A percentile compares a stretch with the other conserved stretches of the same genome.
These are phyloP conservation scores for Chaetomium strumarium DNA, from an alignment of 2,329 filamentous ascomycete species.

Conservation along the genomic window DNA sequence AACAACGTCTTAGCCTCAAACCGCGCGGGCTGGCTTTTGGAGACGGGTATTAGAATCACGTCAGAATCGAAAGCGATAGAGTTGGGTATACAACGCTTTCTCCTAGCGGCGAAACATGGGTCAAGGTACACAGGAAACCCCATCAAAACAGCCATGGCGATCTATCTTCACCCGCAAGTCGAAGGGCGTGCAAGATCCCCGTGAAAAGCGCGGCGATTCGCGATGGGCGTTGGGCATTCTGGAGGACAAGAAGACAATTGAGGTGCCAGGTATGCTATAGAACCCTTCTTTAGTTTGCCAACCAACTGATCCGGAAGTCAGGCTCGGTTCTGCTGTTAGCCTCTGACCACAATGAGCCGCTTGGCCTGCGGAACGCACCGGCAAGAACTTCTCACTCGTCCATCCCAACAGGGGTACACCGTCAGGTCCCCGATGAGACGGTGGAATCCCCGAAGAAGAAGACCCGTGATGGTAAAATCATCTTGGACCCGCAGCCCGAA, in stretches of 20 bases:
- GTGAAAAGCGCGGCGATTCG: conserved; percentile 6
- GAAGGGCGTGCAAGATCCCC: neutral
- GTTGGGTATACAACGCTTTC: neutral
- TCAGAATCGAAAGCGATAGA: too few relatives aligned
- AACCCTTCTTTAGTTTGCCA: neutral
- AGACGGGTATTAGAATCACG: too few relatives aligned
- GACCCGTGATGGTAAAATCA: conserved; percentile 74
- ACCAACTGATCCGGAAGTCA: conserved; percentile 26
- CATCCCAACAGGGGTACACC: conserved; percentile 41
- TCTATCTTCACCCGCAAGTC: conserved; percentile 11
- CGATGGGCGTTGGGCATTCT: conserved; percentile 72
- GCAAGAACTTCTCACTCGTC: conserved; percentile 55
- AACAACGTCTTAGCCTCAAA: neutral
- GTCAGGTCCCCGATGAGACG: conserved; percentile 28
- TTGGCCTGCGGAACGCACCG: conserved; percentile 53
- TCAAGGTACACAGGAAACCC: conserved; percentile 1
- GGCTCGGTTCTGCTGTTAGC: conserved; percentile 55
- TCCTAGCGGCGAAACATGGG: neutral
- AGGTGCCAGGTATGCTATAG: conserved; percentile 67
- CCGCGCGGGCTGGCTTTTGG: neutral
- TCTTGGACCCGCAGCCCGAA: conserved; percentile 86
- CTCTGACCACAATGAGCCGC: conserved; percentile 49
- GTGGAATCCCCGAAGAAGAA: conserved; percentile 56
- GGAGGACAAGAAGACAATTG: conserved; percentile 72
- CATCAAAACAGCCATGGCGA: conserved; percentile 13